Evolutionary conservation across 176 grass and related monocot species (phyloP).

Genomic region (Triticum timopheevii): DNA sequence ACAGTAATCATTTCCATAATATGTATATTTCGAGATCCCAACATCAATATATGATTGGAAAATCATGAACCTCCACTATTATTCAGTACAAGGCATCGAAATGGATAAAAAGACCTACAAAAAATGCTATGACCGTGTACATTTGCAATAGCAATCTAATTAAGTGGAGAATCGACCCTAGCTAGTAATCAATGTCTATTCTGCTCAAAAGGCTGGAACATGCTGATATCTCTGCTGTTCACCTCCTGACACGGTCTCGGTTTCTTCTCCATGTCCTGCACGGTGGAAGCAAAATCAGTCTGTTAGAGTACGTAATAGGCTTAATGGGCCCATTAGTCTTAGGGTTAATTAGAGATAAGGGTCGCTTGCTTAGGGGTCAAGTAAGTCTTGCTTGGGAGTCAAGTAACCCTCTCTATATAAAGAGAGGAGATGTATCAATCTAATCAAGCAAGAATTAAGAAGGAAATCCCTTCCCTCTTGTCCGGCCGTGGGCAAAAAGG

Average conservation of each 20-base stretch:
- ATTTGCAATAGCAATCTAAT: background rate
- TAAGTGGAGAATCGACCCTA: background rate
- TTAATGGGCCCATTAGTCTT: too few relatives aligned
- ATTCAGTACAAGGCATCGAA: background rate
- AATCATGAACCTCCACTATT: background rate
- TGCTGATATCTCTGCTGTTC: conserved; percentile 41
- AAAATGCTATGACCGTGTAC: background rate
- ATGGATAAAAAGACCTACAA: background rate
- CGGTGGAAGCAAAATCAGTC: background rate
- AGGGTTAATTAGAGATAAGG: too few relatives aligned
- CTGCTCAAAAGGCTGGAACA: conserved; percentile 30
- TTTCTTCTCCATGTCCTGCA: conserved; percentile 56
- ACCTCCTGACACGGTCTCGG: conserved; percentile 56
- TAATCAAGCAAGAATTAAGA: too few relatives aligned
- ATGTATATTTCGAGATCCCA: background rate
- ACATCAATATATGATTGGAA: background rate
- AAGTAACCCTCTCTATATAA: too few relatives aligned
- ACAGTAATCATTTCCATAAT: background rate
- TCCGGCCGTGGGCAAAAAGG: too few relatives aligned
- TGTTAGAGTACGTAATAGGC: too few relatives aligned
- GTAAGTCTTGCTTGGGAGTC: too few relatives aligned
- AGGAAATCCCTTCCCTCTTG: too few relatives aligned
- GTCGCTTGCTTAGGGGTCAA: too few relatives aligned
- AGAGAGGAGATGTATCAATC: too few relatives aligned
- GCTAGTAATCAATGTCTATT: background rate